A percentile compares a stretch with the other conserved stretches of the same genome.
Evolutionary conservation across 306 rosid species (phyloP).

Genomic region (Senna siamea): DNA sequence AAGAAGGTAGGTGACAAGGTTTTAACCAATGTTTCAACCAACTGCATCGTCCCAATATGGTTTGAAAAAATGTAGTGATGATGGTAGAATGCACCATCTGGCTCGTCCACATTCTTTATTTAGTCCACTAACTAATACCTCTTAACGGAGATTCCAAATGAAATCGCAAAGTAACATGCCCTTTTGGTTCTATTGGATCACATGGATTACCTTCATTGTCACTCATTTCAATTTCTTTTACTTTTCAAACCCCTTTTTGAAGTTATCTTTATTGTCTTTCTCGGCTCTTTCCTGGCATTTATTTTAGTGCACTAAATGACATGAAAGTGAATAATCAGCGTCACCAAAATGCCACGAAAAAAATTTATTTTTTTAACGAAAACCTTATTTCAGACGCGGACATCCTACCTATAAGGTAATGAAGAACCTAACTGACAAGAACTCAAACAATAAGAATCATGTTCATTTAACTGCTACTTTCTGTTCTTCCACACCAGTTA

Average conservation of each 20-base stretch:
- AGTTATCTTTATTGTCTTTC: too few species aligned
- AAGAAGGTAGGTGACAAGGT: too few species aligned
- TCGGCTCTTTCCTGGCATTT: too few species aligned
- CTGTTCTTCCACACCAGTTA: too few species aligned
- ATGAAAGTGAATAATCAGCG: neutral
- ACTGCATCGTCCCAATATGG: too few species aligned
- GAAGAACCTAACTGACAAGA: neutral
- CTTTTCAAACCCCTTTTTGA: too few species aligned
- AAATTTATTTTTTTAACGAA: too few species aligned
- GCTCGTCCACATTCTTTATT: too few species aligned
- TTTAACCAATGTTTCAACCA: too few species aligned
- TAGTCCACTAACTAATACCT: too few species aligned
- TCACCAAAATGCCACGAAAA: neutral
- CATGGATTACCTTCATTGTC: conserved; percentile 11
- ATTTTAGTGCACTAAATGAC: too few species aligned
- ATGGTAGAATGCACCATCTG: neutral
- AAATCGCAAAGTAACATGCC: neutral
- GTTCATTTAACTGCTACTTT: neutral
- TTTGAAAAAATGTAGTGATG: neutral
- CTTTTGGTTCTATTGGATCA: conserved; percentile 6
- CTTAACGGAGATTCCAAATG: neutral
- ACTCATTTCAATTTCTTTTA: conserved; percentile 6
- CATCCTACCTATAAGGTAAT: conserved; percentile 23
- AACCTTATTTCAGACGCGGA: neutral
- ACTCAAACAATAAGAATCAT: neutral